Evolutionary conservation across 2,329 filamentous ascomycete genomes (phyloP).

Genomic region (Fusarium protoensiforme): DNA sequence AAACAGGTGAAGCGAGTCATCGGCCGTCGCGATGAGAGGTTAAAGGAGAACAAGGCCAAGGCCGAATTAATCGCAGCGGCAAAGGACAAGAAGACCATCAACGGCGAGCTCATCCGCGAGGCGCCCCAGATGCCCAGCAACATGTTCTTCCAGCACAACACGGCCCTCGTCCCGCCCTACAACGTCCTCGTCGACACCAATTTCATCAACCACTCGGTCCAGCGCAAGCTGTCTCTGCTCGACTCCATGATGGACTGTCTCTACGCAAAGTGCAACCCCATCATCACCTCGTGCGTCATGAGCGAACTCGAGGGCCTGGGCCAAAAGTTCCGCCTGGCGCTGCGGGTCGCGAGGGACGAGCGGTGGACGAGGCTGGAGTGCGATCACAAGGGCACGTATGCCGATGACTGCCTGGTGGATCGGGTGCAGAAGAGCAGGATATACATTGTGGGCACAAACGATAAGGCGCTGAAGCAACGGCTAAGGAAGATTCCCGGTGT

Average conservation of each 20-base stretch:
- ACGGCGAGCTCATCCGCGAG: slow-evolving; percentile 76
- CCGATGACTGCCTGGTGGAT: slow-evolving; percentile 87
- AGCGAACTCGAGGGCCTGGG: slow-evolving; percentile 91
- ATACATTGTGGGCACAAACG: slow-evolving; percentile 82
- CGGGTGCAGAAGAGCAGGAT: slow-evolving; percentile 79
- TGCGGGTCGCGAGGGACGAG: slow-evolving; percentile 89
- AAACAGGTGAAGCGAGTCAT: slow-evolving; percentile 81
- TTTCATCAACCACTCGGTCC: slow-evolving; percentile 90
- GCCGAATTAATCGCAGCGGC: slow-evolving; percentile 68
- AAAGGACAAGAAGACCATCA: slow-evolving; percentile 67
- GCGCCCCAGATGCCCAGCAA: slow-evolving; percentile 84
- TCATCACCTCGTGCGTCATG: slow-evolving; percentile 83
- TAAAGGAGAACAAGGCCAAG: slow-evolving; percentile 83
- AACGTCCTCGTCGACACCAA: slow-evolving; percentile 78
- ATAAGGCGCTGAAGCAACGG: slow-evolving; percentile 83
- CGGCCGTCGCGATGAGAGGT: slow-evolving; percentile 79
- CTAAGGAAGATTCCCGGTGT: slow-evolving; percentile 78
- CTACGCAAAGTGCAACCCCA: slow-evolving; percentile 89
- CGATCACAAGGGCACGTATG: slow-evolving; percentile 85
- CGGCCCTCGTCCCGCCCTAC: slow-evolving; percentile 85
- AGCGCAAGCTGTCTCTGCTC: slow-evolving; percentile 88
- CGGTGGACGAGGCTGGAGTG: slow-evolving; percentile 87
- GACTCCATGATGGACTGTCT: slow-evolving; percentile 94
- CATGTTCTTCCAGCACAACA: slow-evolving; percentile 92
- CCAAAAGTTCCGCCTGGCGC: slow-evolving; percentile 85